These are phyloP conservation scores for Boletus tylopilopsis DNA, from an alignment of 768 basidiomycete genomes.

Conservation along the genomic window DNA sequence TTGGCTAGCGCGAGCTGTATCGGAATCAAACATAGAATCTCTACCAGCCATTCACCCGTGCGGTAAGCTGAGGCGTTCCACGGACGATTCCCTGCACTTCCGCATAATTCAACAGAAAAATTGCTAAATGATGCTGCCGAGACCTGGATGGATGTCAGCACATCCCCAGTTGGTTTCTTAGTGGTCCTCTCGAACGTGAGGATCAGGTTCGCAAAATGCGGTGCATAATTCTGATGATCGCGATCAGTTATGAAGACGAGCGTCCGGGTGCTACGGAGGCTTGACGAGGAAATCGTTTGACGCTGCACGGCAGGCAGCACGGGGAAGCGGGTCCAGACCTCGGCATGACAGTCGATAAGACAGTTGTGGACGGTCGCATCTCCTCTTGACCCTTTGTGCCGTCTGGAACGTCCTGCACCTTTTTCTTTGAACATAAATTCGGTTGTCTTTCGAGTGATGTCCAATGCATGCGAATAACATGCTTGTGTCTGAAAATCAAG, in stretches of 20 bases:
- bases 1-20: slow-evolving; percentile 59
- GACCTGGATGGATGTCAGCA: slow-evolving; percentile 38
- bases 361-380: slow-evolving; percentile 41
- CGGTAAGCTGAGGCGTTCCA: slow-evolving; percentile 39
- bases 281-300: slow-evolving; percentile 37
- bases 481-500: slow-evolving; percentile 32
- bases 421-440: slow-evolving; percentile 54
- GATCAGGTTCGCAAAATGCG: slow-evolving; percentile 46
- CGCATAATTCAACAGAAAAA: slow-evolving; percentile 20
- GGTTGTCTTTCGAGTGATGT: slow-evolving; percentile 52
- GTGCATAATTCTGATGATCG: slow-evolving; percentile 32
- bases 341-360: slow-evolving; percentile 50
- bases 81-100: neutral
- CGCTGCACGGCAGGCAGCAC: slow-evolving; percentile 52
- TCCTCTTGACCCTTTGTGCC: neutral
- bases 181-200: slow-evolving; percentile 45
- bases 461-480: slow-evolving; percentile 43
- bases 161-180: slow-evolving; percentile 48
- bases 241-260: slow-evolving; percentile 44
- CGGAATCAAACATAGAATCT: slow-evolving; percentile 58
- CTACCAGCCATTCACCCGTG: slow-evolving; percentile 60
- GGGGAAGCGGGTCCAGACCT: slow-evolving; percentile 60
- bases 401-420: slow-evolving; percentile 18
- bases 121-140: slow-evolving; percentile 27
- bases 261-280: slow-evolving; percentile 29